phyloP scores from a whole-genome alignment of 2,329 filamentous ascomycete genomes.

The Alternaria hordeiaustralica region DNA sequence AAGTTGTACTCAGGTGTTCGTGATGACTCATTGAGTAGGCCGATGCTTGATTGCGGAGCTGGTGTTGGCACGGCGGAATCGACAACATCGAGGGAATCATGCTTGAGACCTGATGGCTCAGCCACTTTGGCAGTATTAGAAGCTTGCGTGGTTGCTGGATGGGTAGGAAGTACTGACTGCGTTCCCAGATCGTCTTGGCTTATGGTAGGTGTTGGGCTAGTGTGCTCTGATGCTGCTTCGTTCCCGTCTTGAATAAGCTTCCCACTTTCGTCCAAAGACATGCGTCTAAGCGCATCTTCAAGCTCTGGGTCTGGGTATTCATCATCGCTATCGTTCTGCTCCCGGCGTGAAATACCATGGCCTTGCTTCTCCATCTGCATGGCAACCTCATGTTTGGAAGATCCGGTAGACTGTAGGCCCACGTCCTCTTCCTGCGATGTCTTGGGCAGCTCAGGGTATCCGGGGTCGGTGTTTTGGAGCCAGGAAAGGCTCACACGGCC shows the following conservation, averaged over 20 bases:
- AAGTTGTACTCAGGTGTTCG: constrained; percentile 27
- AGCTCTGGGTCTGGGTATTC: constrained; percentile 38
- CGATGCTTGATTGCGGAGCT: not conserved
- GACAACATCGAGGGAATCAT: not conserved
- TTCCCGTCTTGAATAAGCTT: constrained; percentile 9
- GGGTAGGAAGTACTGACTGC: not conserved
- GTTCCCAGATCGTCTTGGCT: not conserved
- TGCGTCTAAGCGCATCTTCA: constrained; percentile 25
- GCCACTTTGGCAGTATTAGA: not conserved
- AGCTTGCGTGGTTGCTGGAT: not conserved
- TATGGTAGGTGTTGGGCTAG: not conserved
- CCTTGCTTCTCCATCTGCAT: not conserved
- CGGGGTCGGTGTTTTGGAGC: constrained; percentile 21
- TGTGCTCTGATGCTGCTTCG: not conserved
- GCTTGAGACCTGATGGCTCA: not conserved
- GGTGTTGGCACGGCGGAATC: not conserved
- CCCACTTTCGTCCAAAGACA: constrained; percentile 21
- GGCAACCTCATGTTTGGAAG: not conserved
- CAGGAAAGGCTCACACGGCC: constrained; percentile 29
- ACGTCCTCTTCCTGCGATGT: not conserved
- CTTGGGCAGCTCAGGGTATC: constrained; percentile 19
- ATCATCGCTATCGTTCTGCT: constrained; percentile 7
- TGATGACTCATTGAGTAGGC: not conserved
- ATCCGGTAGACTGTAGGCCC: not conserved
- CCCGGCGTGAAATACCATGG: not conserved